phyloP scores from a whole-genome alignment of 208 protist genomes.

The Phytomonas sp. region DNA sequence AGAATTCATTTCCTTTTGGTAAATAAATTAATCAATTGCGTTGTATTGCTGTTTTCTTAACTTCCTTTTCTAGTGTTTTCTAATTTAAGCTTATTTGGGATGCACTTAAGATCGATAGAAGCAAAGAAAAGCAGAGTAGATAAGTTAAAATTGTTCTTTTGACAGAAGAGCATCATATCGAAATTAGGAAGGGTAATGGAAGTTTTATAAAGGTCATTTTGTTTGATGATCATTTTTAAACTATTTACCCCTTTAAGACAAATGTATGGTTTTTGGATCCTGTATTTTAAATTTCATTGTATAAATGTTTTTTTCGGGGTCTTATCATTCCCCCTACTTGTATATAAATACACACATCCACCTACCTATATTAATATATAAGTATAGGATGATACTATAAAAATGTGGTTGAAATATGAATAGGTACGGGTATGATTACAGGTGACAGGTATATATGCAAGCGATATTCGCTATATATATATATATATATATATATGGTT shows the following conservation, averaged over 20 bases:
- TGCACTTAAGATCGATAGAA: not conserved
- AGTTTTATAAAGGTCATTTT: not conserved
- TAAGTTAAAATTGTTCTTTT: not conserved
- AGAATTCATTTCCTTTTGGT: constrained; percentile 17
- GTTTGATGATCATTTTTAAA: not conserved
- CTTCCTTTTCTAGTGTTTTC: not conserved
- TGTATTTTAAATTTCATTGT: not conserved
- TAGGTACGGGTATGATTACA: not conserved
- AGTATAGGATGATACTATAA: too few relatives aligned
- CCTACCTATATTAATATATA: not conserved
- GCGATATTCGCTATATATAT: not conserved
- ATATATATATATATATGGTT: not conserved
- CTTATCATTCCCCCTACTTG: not conserved
- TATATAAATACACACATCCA: not conserved
- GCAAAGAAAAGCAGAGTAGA: not conserved
- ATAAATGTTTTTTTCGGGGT: not conserved
- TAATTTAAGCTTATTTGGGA: not conserved
- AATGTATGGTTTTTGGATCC: not conserved
- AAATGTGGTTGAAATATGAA: not conserved
- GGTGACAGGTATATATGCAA: not conserved
- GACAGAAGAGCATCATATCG: not conserved
- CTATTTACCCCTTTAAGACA: not conserved
- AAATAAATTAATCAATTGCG: not conserved
- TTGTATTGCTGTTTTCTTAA: constrained; percentile 1
- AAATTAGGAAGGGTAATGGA: not conserved